phyloP scores from a whole-genome alignment of 805 yeast species.

The Metschnikowia shivogae region DNA sequence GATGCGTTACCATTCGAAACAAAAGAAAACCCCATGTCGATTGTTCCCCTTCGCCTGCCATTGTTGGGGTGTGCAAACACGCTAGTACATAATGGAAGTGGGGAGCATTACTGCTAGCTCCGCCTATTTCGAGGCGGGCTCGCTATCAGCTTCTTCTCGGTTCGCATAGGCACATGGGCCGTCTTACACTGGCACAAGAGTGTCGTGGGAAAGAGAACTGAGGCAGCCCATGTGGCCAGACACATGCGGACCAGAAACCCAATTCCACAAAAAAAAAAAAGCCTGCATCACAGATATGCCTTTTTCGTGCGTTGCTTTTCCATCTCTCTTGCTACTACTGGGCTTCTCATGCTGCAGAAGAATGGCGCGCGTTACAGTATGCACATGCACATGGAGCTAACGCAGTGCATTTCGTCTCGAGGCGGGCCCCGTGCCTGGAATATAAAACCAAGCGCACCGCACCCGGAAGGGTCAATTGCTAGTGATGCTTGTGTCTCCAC shows the following conservation, averaged over 20 bases:
- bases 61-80: too few relatives aligned
- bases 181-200: too few relatives aligned
- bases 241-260: neutral
- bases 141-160: too few relatives aligned
- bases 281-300: neutral
- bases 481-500: neutral
- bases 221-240: too few relatives aligned
- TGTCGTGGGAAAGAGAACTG: too few relatives aligned
- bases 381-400: neutral
- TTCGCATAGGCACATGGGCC: too few relatives aligned
- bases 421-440: neutral
- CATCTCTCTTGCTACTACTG: neutral
- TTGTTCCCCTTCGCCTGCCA: too few relatives aligned
- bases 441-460: neutral
- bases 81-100: too few relatives aligned
- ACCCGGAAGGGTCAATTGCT: neutral
- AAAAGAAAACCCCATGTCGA: too few relatives aligned
- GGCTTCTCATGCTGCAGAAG: slow-evolving; percentile 3
- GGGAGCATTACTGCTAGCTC: too few relatives aligned
- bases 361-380: slow-evolving; percentile 1
- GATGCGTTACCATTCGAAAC: too few relatives aligned
- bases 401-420: neutral
- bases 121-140: too few relatives aligned
- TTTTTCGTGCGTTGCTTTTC: neutral
- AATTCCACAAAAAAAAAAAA: neutral